Percentiles rank a stretch among this genome's conserved stretches.
phyloP scores from a whole-genome alignment of 2,329 filamentous ascomycete species.

The Fusarium decemcellulare region DNA sequence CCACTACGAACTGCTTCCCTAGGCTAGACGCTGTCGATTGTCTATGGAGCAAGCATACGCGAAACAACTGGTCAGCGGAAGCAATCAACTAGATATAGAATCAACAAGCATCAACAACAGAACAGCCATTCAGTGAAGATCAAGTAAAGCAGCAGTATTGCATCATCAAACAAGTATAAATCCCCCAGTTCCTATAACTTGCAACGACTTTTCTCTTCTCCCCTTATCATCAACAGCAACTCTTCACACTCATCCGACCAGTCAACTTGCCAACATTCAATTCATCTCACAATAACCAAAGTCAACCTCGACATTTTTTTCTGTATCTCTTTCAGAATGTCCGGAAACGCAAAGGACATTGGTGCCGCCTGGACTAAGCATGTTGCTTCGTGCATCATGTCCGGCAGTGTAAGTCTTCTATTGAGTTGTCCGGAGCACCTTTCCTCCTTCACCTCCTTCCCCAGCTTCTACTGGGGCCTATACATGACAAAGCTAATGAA shows the following conservation, averaged over 20 bases:
- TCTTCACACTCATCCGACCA: not conserved
- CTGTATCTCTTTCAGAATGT: conserved; percentile 13
- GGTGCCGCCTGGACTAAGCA: conserved; percentile 14
- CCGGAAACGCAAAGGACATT: not conserved
- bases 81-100: too few relatives aligned
- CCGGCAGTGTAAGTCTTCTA: conserved; percentile 1
- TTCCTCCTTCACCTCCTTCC: not conserved
- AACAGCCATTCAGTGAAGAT: not conserved
- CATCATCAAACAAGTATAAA: conserved; percentile 21
- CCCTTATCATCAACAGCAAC: conserved; percentile 1
- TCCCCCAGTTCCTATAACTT: not conserved
- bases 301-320: not conserved
- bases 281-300: not conserved
- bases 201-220: not conserved
- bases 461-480: too few relatives aligned
- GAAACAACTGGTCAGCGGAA: too few relatives aligned
- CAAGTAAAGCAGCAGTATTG: not conserved
- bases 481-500: not conserved
- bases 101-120: not conserved
- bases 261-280: conserved; percentile 5
- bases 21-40: too few relatives aligned
- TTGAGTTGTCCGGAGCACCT: not conserved
- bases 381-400: conserved; percentile 19
- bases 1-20: too few relatives aligned
- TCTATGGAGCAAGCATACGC: too few relatives aligned